Conservation (phyloP, 257 asterid species). For the Lycium barbarum region DNA sequence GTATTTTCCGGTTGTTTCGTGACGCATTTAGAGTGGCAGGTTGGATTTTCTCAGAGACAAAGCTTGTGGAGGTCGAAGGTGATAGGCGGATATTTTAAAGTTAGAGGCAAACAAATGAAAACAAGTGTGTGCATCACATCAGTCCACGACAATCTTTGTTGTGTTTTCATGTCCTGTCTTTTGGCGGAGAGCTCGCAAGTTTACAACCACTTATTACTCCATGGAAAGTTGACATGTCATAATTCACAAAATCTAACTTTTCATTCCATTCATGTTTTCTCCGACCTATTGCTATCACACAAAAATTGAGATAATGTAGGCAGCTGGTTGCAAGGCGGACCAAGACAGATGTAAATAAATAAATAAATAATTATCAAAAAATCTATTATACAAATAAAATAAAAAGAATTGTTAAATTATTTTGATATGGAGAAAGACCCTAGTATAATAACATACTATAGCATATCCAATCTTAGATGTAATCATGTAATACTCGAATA, state of each 20-base stretch:
- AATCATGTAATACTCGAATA: too few relatives aligned
- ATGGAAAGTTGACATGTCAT: neutral
- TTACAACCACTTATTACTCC: neutral
- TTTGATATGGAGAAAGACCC: too few relatives aligned
- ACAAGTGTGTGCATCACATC: slow-evolving; percentile 37
- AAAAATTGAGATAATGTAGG: too few relatives aligned
- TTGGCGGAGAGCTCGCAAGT: neutral
- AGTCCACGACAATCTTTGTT: slow-evolving; percentile 31
- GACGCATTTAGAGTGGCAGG: neutral
- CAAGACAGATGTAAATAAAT: too few relatives aligned
- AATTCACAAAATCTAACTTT: neutral
- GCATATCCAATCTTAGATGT: too few relatives aligned
- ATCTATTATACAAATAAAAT: too few relatives aligned
- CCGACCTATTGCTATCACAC: neutral
- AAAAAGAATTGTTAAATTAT: too few relatives aligned
- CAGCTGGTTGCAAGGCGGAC: too few relatives aligned
- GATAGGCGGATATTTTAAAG: slow-evolving; percentile 42
- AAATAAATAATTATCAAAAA: too few relatives aligned
- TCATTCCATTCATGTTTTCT: neutral
- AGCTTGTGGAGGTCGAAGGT: neutral
- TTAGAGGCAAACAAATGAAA: neutral
- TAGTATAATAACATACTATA: too few relatives aligned
- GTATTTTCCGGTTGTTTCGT: neutral
- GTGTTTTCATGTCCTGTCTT: neutral
- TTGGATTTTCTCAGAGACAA: neutral